Conservation (phyloP, 768 basidiomycete species). For the Pleurotus platypus region DNA sequence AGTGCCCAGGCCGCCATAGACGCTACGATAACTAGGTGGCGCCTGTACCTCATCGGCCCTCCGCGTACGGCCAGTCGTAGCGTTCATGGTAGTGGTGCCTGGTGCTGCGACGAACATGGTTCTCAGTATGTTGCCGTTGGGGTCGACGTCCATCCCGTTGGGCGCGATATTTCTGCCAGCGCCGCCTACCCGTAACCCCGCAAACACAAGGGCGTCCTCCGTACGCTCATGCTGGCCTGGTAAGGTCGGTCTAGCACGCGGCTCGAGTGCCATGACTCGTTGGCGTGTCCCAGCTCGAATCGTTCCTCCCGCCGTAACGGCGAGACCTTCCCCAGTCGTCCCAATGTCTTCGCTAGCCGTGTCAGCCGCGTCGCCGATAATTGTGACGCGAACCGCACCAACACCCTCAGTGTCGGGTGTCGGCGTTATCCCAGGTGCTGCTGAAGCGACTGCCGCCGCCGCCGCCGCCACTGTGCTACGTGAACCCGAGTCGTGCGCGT, state of each 20-base stretch:
- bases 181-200: constrained; percentile 1
- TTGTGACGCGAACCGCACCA: background rate
- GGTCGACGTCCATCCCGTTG: background rate
- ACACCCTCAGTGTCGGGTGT: background rate
- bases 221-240: background rate
- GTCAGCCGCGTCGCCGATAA: background rate
- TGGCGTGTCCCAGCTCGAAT: constrained; percentile 4
- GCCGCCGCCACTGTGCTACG: constrained; percentile 11
- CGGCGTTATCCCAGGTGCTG: background rate
- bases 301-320: constrained; percentile 1
- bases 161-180: background rate
- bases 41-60: background rate
- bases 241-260: background rate
- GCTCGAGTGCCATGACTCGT: constrained; percentile 3
- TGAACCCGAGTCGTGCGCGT: constrained; percentile 12
- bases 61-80: background rate
- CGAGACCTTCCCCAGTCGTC: background rate
- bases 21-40: background rate
- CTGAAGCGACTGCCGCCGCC: constrained; percentile 4
- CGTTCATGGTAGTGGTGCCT: background rate
- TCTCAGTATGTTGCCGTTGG: background rate
- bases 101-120: background rate
- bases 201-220: background rate
- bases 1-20: background rate
- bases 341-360: background rate